Percentiles rank a stretch among this genome's conserved stretches.
Evolutionary conservation across 1,284 basidiomycete genomes (phyloP).

Genomic region (Papiliotrema flavescens): DNA sequence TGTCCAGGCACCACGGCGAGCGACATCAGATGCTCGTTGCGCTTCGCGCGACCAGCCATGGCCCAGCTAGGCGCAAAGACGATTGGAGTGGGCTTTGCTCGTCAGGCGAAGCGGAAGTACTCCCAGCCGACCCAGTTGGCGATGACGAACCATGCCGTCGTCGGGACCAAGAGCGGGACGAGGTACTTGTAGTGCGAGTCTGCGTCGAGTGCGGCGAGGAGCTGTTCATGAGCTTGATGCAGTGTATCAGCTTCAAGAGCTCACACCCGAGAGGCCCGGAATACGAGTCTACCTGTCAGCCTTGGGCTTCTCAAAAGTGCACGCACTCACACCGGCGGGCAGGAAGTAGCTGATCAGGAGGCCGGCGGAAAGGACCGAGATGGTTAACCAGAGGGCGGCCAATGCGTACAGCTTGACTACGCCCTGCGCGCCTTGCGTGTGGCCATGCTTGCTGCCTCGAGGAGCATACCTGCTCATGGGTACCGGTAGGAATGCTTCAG

Average conservation of each 20-base stretch:
- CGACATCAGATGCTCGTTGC: too few species aligned
- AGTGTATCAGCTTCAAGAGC: not conserved
- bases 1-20: too few species aligned
- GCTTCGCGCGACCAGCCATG: not conserved
- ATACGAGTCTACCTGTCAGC: not conserved
- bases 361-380: not conserved
- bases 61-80: not conserved
- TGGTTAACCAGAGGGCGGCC: not conserved
- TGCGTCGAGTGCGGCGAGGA: conserved; percentile 21
- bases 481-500: too few species aligned
- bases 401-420: not conserved
- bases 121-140: conserved; percentile 97
- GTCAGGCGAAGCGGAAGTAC: conserved; percentile 77
- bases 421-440: too few species aligned
- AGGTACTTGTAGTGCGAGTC: conserved; percentile 91
- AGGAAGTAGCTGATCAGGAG: not conserved
- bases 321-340: too few species aligned
- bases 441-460: too few species aligned
- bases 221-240: not conserved
- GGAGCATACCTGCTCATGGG: too few species aligned
- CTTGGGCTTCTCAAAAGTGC: too few species aligned
- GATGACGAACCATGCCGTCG: conserved; percentile 80
- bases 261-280: not conserved
- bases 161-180: conserved; percentile 70
- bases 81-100: not conserved